Conservation (phyloP, 2,329 filamentous ascomycete species). For the Fusarium continuum region DNA sequence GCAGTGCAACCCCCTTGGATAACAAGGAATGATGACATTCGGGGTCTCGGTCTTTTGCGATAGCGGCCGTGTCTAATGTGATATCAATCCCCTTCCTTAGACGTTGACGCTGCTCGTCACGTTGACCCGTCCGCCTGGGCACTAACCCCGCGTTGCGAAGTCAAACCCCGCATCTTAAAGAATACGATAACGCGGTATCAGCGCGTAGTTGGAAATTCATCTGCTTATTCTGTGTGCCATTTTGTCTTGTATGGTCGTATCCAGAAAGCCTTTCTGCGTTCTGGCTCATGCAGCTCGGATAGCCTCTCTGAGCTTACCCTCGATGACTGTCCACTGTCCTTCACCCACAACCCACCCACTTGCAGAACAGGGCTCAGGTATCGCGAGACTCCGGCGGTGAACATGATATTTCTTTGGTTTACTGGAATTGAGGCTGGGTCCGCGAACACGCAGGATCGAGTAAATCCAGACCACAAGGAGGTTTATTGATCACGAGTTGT, state of each 20-base stretch:
- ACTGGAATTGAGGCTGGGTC: constrained; percentile 10
- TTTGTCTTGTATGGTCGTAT: constrained; percentile 15
- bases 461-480: not conserved
- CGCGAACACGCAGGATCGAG: not conserved
- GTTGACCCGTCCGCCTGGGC: constrained; percentile 35
- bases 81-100: constrained; percentile 28
- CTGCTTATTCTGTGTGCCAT: constrained; percentile 14
- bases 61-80: constrained; percentile 31
- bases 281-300: constrained; percentile 31
- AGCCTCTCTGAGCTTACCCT: constrained; percentile 17
- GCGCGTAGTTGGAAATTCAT: constrained; percentile 43
- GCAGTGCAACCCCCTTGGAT: constrained; percentile 22
- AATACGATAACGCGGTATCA: constrained; percentile 41
- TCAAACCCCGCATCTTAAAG: constrained; percentile 41
- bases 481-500: constrained; percentile 22
- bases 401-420: constrained; percentile 4
- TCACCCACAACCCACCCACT: constrained; percentile 36
- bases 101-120: constrained; percentile 32
- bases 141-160: constrained; percentile 44
- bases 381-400: constrained; percentile 42
- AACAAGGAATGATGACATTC: constrained; percentile 12
- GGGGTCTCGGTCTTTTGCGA: constrained; percentile 30
- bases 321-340: constrained; percentile 23
- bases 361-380: constrained; percentile 12
- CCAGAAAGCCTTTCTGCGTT: constrained; percentile 20